These are phyloP conservation scores for Kodamaea jinghongensis DNA, from an alignment of 805 yeast species.

Conservation along the genomic window DNA sequence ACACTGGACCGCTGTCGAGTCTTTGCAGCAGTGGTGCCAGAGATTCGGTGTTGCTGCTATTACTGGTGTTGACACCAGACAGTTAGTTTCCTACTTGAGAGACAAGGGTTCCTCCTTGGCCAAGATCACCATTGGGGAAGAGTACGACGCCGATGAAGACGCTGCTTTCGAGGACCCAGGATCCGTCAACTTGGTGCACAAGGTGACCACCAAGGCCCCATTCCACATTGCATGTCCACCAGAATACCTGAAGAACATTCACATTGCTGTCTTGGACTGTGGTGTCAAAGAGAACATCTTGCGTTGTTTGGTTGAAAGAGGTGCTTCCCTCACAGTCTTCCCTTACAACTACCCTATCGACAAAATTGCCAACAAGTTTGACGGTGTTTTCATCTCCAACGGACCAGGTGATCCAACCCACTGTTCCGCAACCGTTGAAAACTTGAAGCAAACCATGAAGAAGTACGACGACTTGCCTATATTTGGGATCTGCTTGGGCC, in stretches of 20 bases:
- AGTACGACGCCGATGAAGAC: conserved; percentile 87
- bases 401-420: conserved; percentile 99
- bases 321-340: conserved; percentile 93
- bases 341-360: conserved; percentile 95
- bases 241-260: conserved; percentile 53
- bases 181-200: conserved; percentile 81
- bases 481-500: conserved; percentile 97
- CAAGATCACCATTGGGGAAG: conserved; percentile 84
- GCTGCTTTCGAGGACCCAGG: conserved; percentile 92
- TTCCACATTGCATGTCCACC: conserved; percentile 75
- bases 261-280: conserved; percentile 93
- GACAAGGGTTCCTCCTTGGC: conserved; percentile 96
- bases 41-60: conserved; percentile 94
- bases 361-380: conserved; percentile 85
- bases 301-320: conserved; percentile 90
- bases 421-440: conserved; percentile 73
- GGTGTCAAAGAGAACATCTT: conserved; percentile 98
- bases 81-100: conserved; percentile 86
- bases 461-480: conserved; percentile 70
- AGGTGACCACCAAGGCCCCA: conserved; percentile 93
- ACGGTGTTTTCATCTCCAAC: conserved; percentile 90
- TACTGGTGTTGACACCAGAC: conserved; percentile 96
- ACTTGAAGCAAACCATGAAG: conserved; percentile 69
- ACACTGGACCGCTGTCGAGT: conserved; percentile 99
- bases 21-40: conserved; percentile 92